Conservation (phyloP, 164 flowering plant genomes). For the Kingdonia uniflora region DNA sequence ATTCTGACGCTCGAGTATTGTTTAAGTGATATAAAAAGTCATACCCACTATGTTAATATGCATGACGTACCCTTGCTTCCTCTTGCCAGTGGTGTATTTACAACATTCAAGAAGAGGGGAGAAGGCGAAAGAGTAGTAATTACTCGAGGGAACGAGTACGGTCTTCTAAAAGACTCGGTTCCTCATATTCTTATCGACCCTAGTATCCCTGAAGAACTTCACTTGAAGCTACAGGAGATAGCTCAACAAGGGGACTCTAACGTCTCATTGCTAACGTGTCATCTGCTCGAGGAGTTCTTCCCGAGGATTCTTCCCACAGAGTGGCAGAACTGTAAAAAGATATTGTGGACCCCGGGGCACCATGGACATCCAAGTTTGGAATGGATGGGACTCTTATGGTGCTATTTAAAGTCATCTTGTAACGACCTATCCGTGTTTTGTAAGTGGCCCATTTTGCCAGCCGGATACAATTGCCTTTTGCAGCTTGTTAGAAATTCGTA, state of each 20-base stretch:
- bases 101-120: slow-evolving; percentile 53
- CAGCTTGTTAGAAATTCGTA: slow-evolving; percentile 62
- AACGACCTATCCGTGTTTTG: slow-evolving; percentile 65
- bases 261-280: slow-evolving; percentile 54
- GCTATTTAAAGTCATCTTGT: slow-evolving; percentile 64
- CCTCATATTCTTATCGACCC: slow-evolving; percentile 63
- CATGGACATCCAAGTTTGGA: slow-evolving; percentile 75
- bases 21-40: slow-evolving; percentile 48
- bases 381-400: slow-evolving; percentile 74
- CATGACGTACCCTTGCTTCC: slow-evolving; percentile 83
- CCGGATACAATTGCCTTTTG: slow-evolving; percentile 45
- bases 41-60: slow-evolving; percentile 31
- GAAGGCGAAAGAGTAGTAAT: slow-evolving; percentile 63
- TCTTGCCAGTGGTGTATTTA: slow-evolving; percentile 69
- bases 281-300: slow-evolving; percentile 63
- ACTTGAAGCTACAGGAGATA: slow-evolving; percentile 44
- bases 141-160: slow-evolving; percentile 58
- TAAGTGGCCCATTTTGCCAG: slow-evolving; percentile 90
- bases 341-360: slow-evolving; percentile 68
- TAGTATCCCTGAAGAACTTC: slow-evolving; percentile 50
- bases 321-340: slow-evolving; percentile 66
- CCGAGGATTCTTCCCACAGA: slow-evolving; percentile 61
- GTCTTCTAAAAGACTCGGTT: slow-evolving; percentile 66
- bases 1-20: slow-evolving; percentile 78
- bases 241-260: slow-evolving; percentile 58